phyloP scores from a whole-genome alignment of 331 rosid genomes.

The Arachis monticola region DNA sequence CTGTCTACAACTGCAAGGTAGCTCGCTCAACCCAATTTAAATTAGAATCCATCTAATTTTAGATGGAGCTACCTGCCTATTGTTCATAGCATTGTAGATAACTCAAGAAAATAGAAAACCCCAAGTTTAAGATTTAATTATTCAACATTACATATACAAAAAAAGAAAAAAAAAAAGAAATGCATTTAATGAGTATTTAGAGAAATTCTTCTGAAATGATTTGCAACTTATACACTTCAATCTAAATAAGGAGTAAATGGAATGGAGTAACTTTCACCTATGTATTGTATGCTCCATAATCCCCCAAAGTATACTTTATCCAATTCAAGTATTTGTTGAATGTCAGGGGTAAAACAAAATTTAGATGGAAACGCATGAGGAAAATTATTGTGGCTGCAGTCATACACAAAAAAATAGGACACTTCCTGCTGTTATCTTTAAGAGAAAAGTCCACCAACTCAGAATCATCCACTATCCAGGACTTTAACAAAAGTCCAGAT shows the following conservation, averaged over 20 bases:
- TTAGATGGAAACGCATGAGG: slow-evolving; percentile 11
- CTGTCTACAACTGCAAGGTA: slow-evolving; percentile 1
- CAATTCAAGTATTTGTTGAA: slow-evolving; percentile 8
- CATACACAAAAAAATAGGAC: neutral
- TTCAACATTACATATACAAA: slow-evolving; percentile 4
- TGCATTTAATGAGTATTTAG: neutral
- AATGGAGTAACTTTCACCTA: slow-evolving; percentile 2
- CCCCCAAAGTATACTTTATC: slow-evolving; percentile 2
- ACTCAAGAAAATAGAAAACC: neutral
- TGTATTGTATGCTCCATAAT: slow-evolving; percentile 6
- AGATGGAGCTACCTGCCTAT: slow-evolving; percentile 9
- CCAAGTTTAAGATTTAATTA: slow-evolving; percentile 25
- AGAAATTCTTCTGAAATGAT: slow-evolving; percentile 9
- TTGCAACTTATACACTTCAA: neutral
- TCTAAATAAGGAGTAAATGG: slow-evolving; percentile 6
- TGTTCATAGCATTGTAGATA: slow-evolving; percentile 1
- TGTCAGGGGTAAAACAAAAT: neutral
- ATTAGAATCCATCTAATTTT: neutral
- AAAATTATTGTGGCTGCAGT: slow-evolving; percentile 2
- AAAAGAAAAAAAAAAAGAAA: slow-evolving; percentile 14
- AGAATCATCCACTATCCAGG: too few species aligned
- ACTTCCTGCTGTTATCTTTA: neutral
- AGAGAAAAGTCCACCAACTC: slow-evolving; percentile 10
- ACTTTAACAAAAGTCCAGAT: neutral
- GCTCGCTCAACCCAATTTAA: slow-evolving; percentile 19